Percentiles rank a stretch among this genome's conserved stretches.
Evolutionary conservation across 208 protist species (phyloP).

Genomic region (Wallacemonas collosoma): DNA sequence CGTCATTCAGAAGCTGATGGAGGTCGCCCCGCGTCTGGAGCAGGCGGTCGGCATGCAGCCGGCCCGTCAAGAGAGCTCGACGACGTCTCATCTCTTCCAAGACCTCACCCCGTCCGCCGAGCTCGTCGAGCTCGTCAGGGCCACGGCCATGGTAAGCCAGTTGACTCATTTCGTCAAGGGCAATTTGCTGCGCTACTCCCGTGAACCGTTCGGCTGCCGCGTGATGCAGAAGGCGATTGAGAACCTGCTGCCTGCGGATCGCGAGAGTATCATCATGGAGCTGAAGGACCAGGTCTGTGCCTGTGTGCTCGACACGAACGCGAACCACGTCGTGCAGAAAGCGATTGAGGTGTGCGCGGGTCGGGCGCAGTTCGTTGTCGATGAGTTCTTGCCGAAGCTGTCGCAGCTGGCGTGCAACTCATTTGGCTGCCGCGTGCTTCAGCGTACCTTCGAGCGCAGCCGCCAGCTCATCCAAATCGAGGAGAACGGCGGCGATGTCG

Average conservation of each 20-base stretch:
- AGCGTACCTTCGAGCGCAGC: slow-evolving; percentile 93
- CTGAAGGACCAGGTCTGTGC: slow-evolving; percentile 87
- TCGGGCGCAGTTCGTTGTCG: slow-evolving; percentile 92
- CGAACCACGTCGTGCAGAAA: slow-evolving; percentile 99
- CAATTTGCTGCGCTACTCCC: slow-evolving; percentile 84
- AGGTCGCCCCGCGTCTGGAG: slow-evolving; percentile 76
- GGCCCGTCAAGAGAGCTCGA: background rate
- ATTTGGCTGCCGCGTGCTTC: slow-evolving; percentile 99
- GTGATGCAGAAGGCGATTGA: slow-evolving; percentile 98
- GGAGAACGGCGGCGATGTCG: slow-evolving; percentile 26
- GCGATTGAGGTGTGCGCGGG: slow-evolving; percentile 95
- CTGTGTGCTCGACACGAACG: slow-evolving; percentile 98
- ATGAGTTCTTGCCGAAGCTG: slow-evolving; percentile 90
- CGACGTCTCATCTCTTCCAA: slow-evolving; percentile 16
- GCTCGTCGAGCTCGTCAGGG: background rate
- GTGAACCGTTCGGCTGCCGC: slow-evolving; percentile 96
- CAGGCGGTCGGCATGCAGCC: slow-evolving; percentile 12
- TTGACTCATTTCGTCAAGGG: slow-evolving; percentile 80
- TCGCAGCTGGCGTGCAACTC: slow-evolving; percentile 93
- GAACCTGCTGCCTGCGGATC: slow-evolving; percentile 40
- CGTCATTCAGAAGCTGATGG: slow-evolving; percentile 98
- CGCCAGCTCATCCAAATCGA: slow-evolving; percentile 18
- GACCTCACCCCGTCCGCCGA: slow-evolving; percentile 8
- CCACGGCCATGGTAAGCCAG: slow-evolving; percentile 27
- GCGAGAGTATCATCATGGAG: slow-evolving; percentile 76